Evolutionary conservation across 2,329 filamentous ascomycete genomes (phyloP).

Genomic region (Hypomyces rosellus): DNA sequence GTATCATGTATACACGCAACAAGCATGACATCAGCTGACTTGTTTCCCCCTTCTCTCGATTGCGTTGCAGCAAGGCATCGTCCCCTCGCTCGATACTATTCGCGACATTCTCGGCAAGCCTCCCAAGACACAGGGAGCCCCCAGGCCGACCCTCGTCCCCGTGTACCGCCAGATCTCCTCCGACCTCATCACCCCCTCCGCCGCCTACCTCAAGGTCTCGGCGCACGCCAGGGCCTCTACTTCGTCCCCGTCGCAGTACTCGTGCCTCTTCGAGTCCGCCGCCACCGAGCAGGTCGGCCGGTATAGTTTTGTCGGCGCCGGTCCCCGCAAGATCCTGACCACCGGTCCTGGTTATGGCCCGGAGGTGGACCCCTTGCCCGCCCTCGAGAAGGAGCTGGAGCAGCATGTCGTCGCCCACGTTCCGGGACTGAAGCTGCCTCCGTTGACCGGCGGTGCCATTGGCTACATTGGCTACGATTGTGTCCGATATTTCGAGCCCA

Average conservation of each 20-base stretch:
- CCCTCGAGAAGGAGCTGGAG: constrained; percentile 73
- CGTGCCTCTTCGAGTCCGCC: constrained; percentile 93
- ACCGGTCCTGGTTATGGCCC: constrained; percentile 84
- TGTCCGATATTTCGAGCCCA: constrained; percentile 95
- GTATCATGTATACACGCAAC: too few species aligned
- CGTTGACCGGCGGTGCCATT: constrained; percentile 84
- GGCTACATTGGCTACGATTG: constrained; percentile 98
- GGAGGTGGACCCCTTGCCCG: constrained; percentile 75
- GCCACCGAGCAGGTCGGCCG: constrained; percentile 89
- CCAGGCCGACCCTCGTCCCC: constrained; percentile 65
- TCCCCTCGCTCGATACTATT: constrained; percentile 42
- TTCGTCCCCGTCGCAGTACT: constrained; percentile 57
- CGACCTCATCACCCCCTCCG: constrained; percentile 89
- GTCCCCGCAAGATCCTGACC: constrained; percentile 71
- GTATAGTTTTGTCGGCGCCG: constrained; percentile 91
- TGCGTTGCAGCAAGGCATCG: constrained; percentile 30
- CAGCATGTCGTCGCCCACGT: constrained; percentile 75
- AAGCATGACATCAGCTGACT: constrained; percentile 6
- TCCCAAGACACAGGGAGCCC: constrained; percentile 19
- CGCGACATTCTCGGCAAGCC: constrained; percentile 36
- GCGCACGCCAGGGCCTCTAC: constrained; percentile 50
- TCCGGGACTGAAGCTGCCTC: constrained; percentile 75
- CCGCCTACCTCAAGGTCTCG: constrained; percentile 88
- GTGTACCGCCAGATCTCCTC: constrained; percentile 80
- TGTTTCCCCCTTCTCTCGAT: background rate